These are phyloP conservation scores for Xylaria sp. DNA, from an alignment of 2,329 filamentous ascomycete species.

Conservation along the genomic window DNA sequence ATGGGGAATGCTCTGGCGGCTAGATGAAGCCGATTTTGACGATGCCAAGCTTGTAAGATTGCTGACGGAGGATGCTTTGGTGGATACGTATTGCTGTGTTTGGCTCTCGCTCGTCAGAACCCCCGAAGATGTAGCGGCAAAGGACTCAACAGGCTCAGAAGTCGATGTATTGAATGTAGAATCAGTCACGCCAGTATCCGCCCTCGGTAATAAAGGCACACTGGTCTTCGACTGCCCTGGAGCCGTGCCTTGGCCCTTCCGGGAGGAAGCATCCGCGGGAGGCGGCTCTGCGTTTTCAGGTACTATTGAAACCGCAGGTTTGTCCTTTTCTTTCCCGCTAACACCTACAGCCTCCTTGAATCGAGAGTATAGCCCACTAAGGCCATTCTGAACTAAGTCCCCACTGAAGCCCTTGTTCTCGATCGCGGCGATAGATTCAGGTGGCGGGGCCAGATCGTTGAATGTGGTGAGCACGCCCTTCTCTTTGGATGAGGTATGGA, in stretches of 20 bases:
- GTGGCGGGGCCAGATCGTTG: conserved; percentile 85
- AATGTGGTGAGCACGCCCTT: conserved; percentile 89
- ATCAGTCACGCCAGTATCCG: conserved; percentile 52
- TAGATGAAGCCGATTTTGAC: conserved; percentile 56
- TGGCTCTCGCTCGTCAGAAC: conserved; percentile 54
- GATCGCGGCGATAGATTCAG: conserved; percentile 63
- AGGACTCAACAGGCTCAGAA: conserved; percentile 48
- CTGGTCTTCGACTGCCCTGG: conserved; percentile 56
- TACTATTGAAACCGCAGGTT: conserved; percentile 25
- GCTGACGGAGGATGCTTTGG: conserved; percentile 62
- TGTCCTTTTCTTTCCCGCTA: conserved; percentile 59
- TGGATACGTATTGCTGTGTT: conserved; percentile 54
- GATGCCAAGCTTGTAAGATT: conserved; percentile 52
- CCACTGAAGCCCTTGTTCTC: conserved; percentile 77
- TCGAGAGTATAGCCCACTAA: conserved; percentile 89
- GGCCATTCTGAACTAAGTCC: conserved; percentile 82
- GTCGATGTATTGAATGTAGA: conserved; percentile 50
- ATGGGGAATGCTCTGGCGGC: conserved; percentile 49
- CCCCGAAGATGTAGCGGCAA: conserved; percentile 54
- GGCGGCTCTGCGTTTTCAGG: conserved; percentile 51
- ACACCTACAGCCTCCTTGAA: conserved; percentile 84
- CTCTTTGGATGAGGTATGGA: conserved; percentile 88
- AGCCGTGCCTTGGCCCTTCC: conserved; percentile 55
- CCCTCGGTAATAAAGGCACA: conserved; percentile 54
- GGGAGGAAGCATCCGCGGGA: conserved; percentile 56